These are phyloP conservation scores for Angomonas deanei DNA, from an alignment of 208 protist species.

Conservation along the genomic window DNA sequence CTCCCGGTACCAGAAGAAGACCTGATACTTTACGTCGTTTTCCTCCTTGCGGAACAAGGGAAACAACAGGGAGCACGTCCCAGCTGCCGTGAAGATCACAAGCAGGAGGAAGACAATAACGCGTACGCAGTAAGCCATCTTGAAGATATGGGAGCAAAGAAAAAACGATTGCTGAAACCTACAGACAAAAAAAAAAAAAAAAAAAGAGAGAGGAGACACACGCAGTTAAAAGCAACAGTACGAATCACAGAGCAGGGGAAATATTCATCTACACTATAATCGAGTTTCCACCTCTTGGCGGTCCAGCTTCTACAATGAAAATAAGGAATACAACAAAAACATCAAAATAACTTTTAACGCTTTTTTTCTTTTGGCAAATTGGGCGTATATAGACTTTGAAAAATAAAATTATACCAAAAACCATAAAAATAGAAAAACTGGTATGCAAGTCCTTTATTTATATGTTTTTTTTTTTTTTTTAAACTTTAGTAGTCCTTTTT, in stretches of 20 bases:
- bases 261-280: not conserved
- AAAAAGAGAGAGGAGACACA: not conserved
- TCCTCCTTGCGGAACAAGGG: conserved; percentile 13
- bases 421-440: conserved; percentile 10
- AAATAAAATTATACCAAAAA: no score
- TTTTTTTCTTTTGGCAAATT: not conserved
- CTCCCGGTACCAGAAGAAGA: conserved; percentile 18
- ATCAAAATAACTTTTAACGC: conserved; percentile 2
- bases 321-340: not conserved
- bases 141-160: not conserved
- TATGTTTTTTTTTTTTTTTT: not conserved
- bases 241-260: not conserved
- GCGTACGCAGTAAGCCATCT: conserved; percentile 7
- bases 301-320: not conserved
- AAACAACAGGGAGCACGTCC: conserved; percentile 11
- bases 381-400: no score
- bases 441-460: not conserved
- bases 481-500: no score
- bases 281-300: not conserved
- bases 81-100: conserved; percentile 15
- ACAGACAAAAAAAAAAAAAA: not conserved
- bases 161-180: not conserved
- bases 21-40: not conserved
- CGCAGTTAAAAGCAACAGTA: not conserved
- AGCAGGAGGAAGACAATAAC: conserved; percentile 15